Evolutionary conservation across 1,284 basidiomycete species (phyloP), one percentile per base, ranked within the genome.

Genomic region (Rhodofomes roseus): DNA sequence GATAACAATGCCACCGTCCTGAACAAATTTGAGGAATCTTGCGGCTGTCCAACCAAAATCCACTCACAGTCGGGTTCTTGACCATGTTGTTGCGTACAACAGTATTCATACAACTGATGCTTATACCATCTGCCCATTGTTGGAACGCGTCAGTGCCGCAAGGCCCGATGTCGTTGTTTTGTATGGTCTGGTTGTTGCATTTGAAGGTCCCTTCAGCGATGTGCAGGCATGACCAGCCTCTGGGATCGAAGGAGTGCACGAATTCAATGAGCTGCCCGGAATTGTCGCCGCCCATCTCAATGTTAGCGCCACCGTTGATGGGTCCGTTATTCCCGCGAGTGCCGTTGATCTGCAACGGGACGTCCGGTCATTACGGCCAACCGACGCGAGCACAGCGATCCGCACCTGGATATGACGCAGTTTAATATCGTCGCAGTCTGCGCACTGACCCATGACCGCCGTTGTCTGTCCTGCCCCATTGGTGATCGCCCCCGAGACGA

Each of bases 111-210:
- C 93, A 95, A 55, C 85, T 85, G 58, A 94, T 71, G 63, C 89
- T 92, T 68, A 95, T 90, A 2, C 92, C 93, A 67, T 95, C 92
- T 2, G 93, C 89, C 93, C 92, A 94, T 69, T 91, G 73, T 64
- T 85, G 81, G 67, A 83, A 90, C 1, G 64, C 63, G 59, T 88
- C 84, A 1, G 81, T 82, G 4, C 89, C 89, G 62, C 86, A 85
- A 5, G 89, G 89, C 2, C 89, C 92, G 48, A 93, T 86, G 64
- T 93, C 89, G 64, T 93, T 93, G 73, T 92, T 86, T 69, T 89
- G 86, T 43, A 93, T 77, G 6, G 81, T 83, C 16, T 74, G 77
- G 61, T 86, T 86, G 60, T 75, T 80, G 74, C 92, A 93, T n/a
- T 72, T 76, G 39, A 89, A 76, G 27, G 78, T 73, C 4, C 90